Conservation (phyloP, 179 eudicot genomes). For the Heliamphora pulchella region DNA sequence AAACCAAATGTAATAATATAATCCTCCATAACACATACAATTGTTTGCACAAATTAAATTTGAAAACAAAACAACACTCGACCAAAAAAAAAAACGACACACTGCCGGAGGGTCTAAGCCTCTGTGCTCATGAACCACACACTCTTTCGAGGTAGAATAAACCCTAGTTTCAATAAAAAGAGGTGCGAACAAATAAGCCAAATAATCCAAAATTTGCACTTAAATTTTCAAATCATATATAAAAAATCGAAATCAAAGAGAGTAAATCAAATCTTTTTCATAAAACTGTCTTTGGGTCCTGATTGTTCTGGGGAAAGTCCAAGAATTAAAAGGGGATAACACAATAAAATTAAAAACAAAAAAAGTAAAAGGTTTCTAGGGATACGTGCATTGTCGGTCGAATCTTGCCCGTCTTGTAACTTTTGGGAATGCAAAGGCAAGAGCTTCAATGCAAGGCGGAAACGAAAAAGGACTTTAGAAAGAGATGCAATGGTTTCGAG, state of each 20-base stretch:
- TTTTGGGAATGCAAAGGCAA: not conserved
- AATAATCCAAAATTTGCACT: not conserved
- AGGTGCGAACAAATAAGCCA: not conserved
- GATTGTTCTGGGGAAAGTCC: not conserved
- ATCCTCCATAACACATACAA: not conserved
- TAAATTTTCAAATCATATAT: not conserved
- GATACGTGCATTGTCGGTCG: slow-evolving; percentile 4
- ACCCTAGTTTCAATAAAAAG: not conserved
- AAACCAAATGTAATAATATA: slow-evolving; percentile 10
- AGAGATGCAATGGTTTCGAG: not conserved
- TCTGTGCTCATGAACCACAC: not conserved
- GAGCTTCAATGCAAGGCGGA: not conserved
- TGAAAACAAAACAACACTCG: not conserved
- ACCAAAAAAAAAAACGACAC: not conserved
- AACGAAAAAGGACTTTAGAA: too few relatives aligned
- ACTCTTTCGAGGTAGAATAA: not conserved
- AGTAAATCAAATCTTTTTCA: not conserved
- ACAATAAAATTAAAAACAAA: not conserved
- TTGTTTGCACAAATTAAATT: not conserved
- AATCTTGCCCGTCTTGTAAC: slow-evolving; percentile 15
- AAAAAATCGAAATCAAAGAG: not conserved
- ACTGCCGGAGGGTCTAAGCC: not conserved
- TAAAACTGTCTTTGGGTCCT: not conserved
- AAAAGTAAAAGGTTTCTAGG: not conserved
- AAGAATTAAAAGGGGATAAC: not conserved